Evolutionary conservation across 2,329 filamentous ascomycete genomes (phyloP), one percentile per base, ranked within the genome.

Genomic region (Exophiala sp.): DNA sequence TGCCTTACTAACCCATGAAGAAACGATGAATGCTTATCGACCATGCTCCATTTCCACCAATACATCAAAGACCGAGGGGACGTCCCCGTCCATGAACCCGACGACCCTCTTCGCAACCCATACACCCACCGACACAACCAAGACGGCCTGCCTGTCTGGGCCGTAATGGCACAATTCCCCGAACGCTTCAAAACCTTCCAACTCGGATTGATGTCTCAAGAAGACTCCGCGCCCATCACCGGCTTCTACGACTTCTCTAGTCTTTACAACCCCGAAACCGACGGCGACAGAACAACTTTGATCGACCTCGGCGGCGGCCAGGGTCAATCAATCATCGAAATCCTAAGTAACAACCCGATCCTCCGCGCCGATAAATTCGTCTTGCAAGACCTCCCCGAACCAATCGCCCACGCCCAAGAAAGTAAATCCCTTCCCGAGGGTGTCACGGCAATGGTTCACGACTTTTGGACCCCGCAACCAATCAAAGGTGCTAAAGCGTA

Each of bases 141-240:
- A 14, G 50, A 60, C 2, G 61, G 57, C 16, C 44, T 59, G n/a
- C 49, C 50, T 8, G 64, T 67, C 54, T 68, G 59, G 53, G 65
- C 67, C 32, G 58, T 61, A 47, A 58, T 68, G 21, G 54, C 45
- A 12, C 43, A 61, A 18, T 58, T 60, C 34, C 64, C 66, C 12
- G 58, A 62, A 3, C 58, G 64, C 7, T 57, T 68, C 16, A 47
- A 63, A 16, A 59, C 55, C 10, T 64, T 69, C 54, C 68, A 68
- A 35, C 36, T 50, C n/a, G 66, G 63, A 14, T 64, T 67, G 33
- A 48, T 44, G 49, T 39, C 49, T 1, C 44, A 50, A 18, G 48
- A 57, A n/a, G 50, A 51, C 41, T 46, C 47, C 1, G 46, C 52
- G 7, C 56, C 56, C 9, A 39, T 53, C 10, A 54, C 49, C 32